Percentiles rank a stretch among this genome's conserved stretches.
phyloP scores from a whole-genome alignment of 2,329 filamentous ascomycete species.

The Neophaeococcomyces aloes region DNA sequence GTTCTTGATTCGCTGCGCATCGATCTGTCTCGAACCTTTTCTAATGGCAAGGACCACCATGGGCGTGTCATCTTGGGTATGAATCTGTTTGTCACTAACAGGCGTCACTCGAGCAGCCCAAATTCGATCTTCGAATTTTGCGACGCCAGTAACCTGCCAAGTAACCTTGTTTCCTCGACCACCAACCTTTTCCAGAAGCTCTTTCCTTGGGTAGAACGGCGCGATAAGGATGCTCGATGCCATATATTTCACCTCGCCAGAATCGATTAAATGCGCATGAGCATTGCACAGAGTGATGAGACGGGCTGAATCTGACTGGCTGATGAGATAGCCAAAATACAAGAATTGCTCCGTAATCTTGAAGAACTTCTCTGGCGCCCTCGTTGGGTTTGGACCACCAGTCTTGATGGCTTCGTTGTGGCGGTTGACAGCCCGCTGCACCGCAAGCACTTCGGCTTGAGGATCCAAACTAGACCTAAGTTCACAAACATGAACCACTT shows the following conservation, averaged over 20 bases:
- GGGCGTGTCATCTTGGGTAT: conserved; percentile 69
- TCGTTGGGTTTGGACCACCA: conserved; percentile 26
- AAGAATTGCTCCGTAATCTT: conserved; percentile 78
- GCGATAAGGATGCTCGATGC: conserved; percentile 89
- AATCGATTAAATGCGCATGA: conserved; percentile 50
- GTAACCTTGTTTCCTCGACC: conserved; percentile 72
- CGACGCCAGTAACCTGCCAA: conserved; percentile 74
- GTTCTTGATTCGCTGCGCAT: conserved; percentile 69
- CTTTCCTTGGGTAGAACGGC: conserved; percentile 60
- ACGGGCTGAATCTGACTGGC: conserved; percentile 57
- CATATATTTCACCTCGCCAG: conserved; percentile 63
- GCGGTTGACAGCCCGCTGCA: conserved; percentile 79
- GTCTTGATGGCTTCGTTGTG: conserved; percentile 52
- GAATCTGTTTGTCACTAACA: conserved; percentile 54
- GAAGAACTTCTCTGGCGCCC: conserved; percentile 41
- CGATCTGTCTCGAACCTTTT: conserved; percentile 63
- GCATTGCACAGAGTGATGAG: conserved; percentile 56
- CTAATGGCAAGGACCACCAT: conserved; percentile 73
- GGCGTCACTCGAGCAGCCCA: conserved; percentile 80
- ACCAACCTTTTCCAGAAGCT: conserved; percentile 71
- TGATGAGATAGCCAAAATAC: conserved; percentile 85
- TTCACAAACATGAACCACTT: conserved; percentile 81
- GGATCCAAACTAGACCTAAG: conserved; percentile 63
- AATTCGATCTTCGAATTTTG: conserved; percentile 64
- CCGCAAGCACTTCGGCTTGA: conserved; percentile 65